Base-by-base conservation (phyloP, 306 rosid genomes). In the Mimosa pudica region DNA sequence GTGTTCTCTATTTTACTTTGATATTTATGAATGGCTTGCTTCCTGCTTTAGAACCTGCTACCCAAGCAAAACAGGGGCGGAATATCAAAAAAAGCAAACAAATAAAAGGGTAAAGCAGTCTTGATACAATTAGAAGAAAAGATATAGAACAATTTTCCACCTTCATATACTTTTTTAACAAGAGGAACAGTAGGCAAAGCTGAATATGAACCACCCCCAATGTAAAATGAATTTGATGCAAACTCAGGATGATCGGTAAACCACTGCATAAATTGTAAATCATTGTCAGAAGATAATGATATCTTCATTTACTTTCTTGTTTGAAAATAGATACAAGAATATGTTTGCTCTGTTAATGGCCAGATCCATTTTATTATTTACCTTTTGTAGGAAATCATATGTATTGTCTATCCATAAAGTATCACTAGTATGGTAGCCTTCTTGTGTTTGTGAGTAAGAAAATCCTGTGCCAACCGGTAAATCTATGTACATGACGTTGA, bases 181-280 rank as follows among this genome's bases (percentile, higher is more conserved):
- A 87, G 51, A 32, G 84, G 71, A 16, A 82, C 88, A 2, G 78
- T 77, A 7, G 30, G n/a, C 6, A 82, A 13, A 52, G 90, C 87
- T 8, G 93, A 51, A 46, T 87, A 89, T 1, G 96, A 91, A 58
- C 85, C 89, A 36, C 96, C 91, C 30, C 80, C 89, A 33, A 91
- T 7, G 58, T 84, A 87, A 41, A 89, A 48, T 46, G 85, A 84
- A 79, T 91, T 87, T 12, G 88, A 42, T 11, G 11, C 52, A 75
- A 91, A 90, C 12, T 79, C 52, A 9, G 89, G 76, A 75, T 90
- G 91, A 81, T 78, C 82, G 14, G 36, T 58, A 62, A 91, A 66
- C 93, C 96, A 91, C 93, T 90, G 76, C 65, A 81, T 16, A 20
- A 33, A 65, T 70, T 38, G 41, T 70, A 71, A 58, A 66, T 46